Evolutionary conservation across 768 basidiomycete genomes (phyloP).

Genomic region (Lepiota venenata): DNA sequence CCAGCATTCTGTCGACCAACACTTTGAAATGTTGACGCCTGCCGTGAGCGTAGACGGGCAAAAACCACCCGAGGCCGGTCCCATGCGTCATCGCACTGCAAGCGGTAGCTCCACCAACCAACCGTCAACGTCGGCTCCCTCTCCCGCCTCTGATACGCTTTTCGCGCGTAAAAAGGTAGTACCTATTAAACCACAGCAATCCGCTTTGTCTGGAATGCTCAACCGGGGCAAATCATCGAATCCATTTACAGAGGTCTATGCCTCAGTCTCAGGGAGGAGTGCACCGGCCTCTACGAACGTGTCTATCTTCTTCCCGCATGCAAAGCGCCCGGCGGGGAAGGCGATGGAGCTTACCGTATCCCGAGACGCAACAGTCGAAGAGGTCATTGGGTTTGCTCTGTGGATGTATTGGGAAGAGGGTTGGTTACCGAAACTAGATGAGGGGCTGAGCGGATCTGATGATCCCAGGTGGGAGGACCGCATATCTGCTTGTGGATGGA

Average conservation of each 20-base stretch:
- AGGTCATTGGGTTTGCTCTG: conserved; percentile 90
- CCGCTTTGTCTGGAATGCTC: conserved; percentile 72
- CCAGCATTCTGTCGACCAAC: conserved; percentile 2
- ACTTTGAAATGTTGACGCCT: conserved; percentile 25
- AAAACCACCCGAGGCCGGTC: conserved; percentile 20
- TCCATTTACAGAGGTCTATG: conserved; percentile 87
- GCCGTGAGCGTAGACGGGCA: conserved; percentile 15
- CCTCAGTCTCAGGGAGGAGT: conserved; percentile 76
- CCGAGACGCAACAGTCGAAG: conserved; percentile 89
- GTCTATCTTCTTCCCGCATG: conserved; percentile 84
- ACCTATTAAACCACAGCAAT: conserved; percentile 43
- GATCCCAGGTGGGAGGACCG: conserved; percentile 56
- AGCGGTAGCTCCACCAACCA: conserved; percentile 13
- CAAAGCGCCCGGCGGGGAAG: conserved; percentile 53
- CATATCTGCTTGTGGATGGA: conserved; percentile 85
- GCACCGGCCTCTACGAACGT: conserved; percentile 61
- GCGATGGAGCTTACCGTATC: conserved; percentile 74
- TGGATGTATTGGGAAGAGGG: conserved; percentile 94
- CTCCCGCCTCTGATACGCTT: conserved; percentile 19
- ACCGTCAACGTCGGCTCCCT: conserved; percentile 11
- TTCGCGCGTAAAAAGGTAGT: conserved; percentile 54
- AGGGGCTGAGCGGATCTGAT: conserved; percentile 54
- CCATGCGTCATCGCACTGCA: conserved; percentile 20
- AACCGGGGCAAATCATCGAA: conserved; percentile 67
- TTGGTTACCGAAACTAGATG: conserved; percentile 74